Evolutionary conservation across 176 grass and related monocot species (phyloP).

Genomic region (Sorghum bicolor): DNA sequence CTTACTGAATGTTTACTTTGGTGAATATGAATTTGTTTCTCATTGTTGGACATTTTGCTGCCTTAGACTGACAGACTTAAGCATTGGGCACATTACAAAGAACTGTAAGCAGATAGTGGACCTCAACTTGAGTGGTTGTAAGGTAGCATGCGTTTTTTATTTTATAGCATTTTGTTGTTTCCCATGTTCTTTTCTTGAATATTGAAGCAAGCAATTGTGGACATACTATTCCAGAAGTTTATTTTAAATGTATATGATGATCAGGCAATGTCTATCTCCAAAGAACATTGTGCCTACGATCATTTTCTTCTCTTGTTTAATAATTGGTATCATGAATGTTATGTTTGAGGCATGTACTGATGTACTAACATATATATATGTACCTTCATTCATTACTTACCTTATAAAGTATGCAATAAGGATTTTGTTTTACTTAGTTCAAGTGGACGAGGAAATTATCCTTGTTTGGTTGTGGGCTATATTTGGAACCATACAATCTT

Average conservation of each 20-base stretch:
- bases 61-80: slow-evolving; percentile 61
- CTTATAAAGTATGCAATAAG: neutral
- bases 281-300: neutral
- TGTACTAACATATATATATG: neutral
- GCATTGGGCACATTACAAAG: slow-evolving; percentile 56
- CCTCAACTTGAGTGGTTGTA: slow-evolving; percentile 94
- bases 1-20: slow-evolving; percentile 25
- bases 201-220: neutral
- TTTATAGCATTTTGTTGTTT: neutral
- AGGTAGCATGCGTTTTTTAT: slow-evolving; percentile 45
- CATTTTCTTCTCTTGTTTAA: neutral
- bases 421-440: slow-evolving; percentile 19
- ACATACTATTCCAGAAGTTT: neutral
- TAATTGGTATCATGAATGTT: neutral
- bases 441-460: neutral
- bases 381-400: neutral
- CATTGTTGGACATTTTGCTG: slow-evolving; percentile 18
- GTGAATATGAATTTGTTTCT: neutral
- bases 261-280: neutral
- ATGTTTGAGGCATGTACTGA: neutral
- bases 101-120: slow-evolving; percentile 68
- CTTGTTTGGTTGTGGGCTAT: neutral
- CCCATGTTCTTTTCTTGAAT: neutral
- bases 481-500: neutral
- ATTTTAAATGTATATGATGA: neutral